phyloP scores from a whole-genome alignment of 768 basidiomycete genomes.

The Crassisporium funariophilum region DNA sequence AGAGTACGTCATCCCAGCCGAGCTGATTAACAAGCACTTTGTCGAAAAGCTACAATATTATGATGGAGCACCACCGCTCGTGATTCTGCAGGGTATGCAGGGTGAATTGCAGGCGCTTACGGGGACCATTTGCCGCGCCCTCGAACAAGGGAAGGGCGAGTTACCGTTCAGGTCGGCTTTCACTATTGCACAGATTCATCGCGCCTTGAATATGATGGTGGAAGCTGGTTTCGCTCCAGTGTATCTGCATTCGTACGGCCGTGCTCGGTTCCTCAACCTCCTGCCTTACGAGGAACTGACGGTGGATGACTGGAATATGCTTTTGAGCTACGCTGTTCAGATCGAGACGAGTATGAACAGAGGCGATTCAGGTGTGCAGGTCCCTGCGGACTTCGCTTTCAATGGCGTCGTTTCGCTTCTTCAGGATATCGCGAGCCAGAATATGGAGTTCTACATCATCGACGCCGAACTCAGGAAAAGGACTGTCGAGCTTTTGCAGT shows the following conservation, averaged over 20 bases:
- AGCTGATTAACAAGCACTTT: constrained; percentile 17
- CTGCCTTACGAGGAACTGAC: constrained; percentile 32
- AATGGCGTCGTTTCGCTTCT: constrained; percentile 43
- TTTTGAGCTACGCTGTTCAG: constrained; percentile 45
- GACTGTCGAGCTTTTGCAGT: constrained; percentile 28
- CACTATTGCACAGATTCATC: constrained; percentile 36
- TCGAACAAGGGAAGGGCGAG: constrained; percentile 4
- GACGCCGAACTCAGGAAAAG: constrained; percentile 24
- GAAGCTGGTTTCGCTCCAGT: constrained; percentile 35
- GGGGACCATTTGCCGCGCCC: too few relatives aligned
- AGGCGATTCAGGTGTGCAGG: constrained; percentile 25
- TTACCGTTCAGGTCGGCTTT: constrained; percentile 25
- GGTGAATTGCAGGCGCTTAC: constrained; percentile 18
- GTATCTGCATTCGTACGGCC: constrained; percentile 48
- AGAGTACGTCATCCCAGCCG: constrained; percentile 27
- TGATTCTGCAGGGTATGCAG: constrained; percentile 17
- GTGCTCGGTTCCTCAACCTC: constrained; percentile 30
- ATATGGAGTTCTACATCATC: constrained; percentile 33
- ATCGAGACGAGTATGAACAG: constrained; percentile 33
- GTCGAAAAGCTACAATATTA: constrained; percentile 5
- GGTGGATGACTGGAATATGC: constrained; percentile 45
- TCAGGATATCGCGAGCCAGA: constrained; percentile 36
- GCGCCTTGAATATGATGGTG: constrained; percentile 33
- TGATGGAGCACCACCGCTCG: background rate
- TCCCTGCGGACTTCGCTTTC: constrained; percentile 36